These are phyloP conservation scores for Aureobasidium sp. DNA, from an alignment of 2,329 filamentous ascomycete species.

Conservation along the genomic window DNA sequence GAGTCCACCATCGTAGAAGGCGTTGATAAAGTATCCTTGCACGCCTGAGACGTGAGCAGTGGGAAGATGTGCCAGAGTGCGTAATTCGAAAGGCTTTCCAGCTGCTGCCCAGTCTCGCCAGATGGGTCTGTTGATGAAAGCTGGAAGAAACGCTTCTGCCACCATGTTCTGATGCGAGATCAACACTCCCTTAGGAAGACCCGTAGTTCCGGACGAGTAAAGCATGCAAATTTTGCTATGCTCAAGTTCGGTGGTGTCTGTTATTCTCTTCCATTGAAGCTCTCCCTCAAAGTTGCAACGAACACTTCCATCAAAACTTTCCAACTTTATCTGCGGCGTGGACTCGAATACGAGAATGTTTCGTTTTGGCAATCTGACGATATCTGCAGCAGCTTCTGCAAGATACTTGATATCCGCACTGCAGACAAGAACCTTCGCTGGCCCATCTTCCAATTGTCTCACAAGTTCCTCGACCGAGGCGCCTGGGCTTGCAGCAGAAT, in stretches of 20 bases:
- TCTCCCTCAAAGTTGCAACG: conserved; percentile 33
- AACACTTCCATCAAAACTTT: conserved; percentile 6
- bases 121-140: conserved; percentile 17
- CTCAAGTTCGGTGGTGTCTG: conserved; percentile 53
- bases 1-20: conserved; percentile 43
- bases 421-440: conserved; percentile 48
- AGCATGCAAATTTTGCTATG: conserved; percentile 48
- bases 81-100: conserved; percentile 27
- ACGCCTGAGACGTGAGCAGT: conserved; percentile 47
- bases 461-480: conserved; percentile 59
- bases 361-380: conserved; percentile 48
- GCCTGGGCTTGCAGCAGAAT: conserved; percentile 59
- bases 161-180: conserved; percentile 34
- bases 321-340: neutral
- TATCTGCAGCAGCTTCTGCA: conserved; percentile 55
- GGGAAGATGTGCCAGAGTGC: conserved; percentile 45
- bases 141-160: conserved; percentile 20
- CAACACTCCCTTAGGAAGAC: conserved; percentile 47
- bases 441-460: conserved; percentile 50
- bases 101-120: conserved; percentile 12
- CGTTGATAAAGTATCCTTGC: conserved; percentile 43
- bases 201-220: conserved; percentile 55
- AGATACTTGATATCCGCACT: conserved; percentile 56
- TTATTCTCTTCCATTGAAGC: conserved; percentile 61
- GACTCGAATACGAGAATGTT: conserved; percentile 51